A percentile compares a stretch with the other conserved stretches of the same genome.
Evolutionary conservation across 192 early-diverging fungal genomes (phyloP).

Genomic region (Backusella parvicylindrica): DNA sequence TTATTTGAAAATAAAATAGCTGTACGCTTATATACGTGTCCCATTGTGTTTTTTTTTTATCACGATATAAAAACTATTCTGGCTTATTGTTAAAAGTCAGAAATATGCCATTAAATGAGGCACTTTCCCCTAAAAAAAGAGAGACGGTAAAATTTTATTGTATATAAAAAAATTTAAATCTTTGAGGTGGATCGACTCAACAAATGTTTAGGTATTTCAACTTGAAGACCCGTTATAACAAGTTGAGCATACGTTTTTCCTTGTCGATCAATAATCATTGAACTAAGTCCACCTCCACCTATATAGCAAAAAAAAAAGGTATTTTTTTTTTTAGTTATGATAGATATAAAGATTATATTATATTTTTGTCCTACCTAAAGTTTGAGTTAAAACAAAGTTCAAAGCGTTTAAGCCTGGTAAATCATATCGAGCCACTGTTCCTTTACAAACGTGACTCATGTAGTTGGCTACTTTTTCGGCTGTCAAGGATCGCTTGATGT

Average conservation of each 20-base stretch:
- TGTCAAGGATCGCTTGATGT: constrained; percentile 51
- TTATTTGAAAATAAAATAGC: neutral
- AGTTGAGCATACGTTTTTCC: constrained; percentile 69
- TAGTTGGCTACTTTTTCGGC: constrained; percentile 44
- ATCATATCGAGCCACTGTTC: constrained; percentile 54
- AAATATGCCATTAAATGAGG: neutral
- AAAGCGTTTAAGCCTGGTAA: constrained; percentile 53
- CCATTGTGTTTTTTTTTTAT: neutral
- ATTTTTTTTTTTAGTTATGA: neutral
- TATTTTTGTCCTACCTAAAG: constrained; percentile 33
- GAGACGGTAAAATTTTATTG: neutral
- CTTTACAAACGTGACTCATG: constrained; percentile 56
- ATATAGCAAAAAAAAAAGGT: neutral
- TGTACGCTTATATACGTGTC: neutral
- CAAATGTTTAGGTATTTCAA: constrained; percentile 42
- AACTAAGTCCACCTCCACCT: constrained; percentile 59
- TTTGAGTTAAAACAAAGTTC: constrained; percentile 62
- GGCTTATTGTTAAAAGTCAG: neutral
- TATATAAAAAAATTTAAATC: neutral
- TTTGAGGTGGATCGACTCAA: neutral
- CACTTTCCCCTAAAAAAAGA: neutral
- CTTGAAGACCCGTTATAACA: constrained; percentile 44
- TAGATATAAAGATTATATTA: neutral
- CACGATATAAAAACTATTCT: neutral
- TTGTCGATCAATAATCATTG: constrained; percentile 57